phyloP scores from a whole-genome alignment of 495 filamentous ascomycete species.

The Bombardia bombarda region DNA sequence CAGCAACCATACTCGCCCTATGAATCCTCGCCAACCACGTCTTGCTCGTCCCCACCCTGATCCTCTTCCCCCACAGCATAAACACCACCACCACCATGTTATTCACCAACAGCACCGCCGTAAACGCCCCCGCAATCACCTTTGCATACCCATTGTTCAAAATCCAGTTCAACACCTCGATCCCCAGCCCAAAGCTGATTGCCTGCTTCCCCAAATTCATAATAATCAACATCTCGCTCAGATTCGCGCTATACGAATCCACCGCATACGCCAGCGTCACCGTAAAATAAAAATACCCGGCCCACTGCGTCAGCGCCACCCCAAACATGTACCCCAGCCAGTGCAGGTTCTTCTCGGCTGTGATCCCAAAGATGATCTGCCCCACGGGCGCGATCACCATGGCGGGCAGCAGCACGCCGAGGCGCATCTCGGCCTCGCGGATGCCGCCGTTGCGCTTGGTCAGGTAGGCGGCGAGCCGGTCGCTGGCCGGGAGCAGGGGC shows the following conservation, averaged over 20 bases:
- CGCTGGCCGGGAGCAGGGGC: constrained; percentile 40
- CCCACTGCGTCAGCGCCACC: constrained; percentile 45
- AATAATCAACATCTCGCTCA: constrained; percentile 51
- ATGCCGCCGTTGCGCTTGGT: constrained; percentile 54
- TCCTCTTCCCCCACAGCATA: constrained; percentile 28
- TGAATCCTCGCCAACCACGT: constrained; percentile 28
- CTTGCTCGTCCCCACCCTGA: constrained; percentile 21
- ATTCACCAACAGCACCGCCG: constrained; percentile 21
- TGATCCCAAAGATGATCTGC: constrained; percentile 53
- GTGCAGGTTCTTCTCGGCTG: constrained; percentile 48
- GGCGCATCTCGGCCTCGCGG: constrained; percentile 63
- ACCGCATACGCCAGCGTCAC: constrained; percentile 41
- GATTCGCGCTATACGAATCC: constrained; percentile 56
- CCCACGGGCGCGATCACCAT: constrained; percentile 51
- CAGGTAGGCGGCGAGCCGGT: constrained; percentile 49
- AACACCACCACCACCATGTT: constrained; percentile 29
- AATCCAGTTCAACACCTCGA: constrained; percentile 30
- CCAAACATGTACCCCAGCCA: constrained; percentile 53
- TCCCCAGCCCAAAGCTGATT: constrained; percentile 33
- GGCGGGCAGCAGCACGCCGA: constrained; percentile 54
- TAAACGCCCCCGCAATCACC: constrained; percentile 26
- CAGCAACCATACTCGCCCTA: constrained; percentile 1
- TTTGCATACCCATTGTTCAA: constrained; percentile 22
- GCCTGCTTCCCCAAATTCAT: constrained; percentile 57
- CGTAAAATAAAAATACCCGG: constrained; percentile 29